phyloP scores from a whole-genome alignment of 108 stramenopile species.

The Epithemia pelagica region DNA sequence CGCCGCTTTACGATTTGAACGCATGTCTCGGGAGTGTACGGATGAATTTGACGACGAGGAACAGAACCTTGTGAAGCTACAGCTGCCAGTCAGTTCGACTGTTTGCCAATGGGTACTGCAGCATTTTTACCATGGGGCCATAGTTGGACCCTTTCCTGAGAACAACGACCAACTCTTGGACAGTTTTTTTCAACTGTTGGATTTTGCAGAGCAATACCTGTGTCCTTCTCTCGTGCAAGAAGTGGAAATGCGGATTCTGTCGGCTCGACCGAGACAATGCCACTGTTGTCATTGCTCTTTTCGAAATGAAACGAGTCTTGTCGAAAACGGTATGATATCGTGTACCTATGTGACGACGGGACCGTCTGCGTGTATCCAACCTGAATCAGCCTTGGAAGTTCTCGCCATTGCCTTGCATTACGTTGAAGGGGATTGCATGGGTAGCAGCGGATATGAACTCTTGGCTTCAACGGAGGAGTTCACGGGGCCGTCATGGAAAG shows the following conservation, averaged over 20 bases:
- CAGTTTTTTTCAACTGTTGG: conserved; percentile 53
- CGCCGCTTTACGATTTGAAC: conserved; percentile 61
- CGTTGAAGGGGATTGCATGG: neutral
- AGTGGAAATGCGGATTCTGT: conserved; percentile 63
- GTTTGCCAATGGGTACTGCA: conserved; percentile 35
- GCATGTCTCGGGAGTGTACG: conserved; percentile 19
- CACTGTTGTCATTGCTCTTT: conserved; percentile 12
- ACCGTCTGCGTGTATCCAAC: conserved; percentile 5
- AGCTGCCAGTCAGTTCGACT: neutral
- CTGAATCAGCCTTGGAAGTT: conserved; percentile 19
- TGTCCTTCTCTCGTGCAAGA: conserved; percentile 56
- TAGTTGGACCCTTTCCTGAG: conserved; percentile 33
- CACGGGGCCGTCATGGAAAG: conserved; percentile 3
- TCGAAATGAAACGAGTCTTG: neutral
- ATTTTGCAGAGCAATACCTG: conserved; percentile 69
- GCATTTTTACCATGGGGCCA: conserved; percentile 71
- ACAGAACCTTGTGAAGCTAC: neutral
- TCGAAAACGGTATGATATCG: neutral
- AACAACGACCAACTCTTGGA: neutral
- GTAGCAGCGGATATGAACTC: neutral
- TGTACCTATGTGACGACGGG: conserved; percentile 15
- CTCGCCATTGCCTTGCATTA: conserved; percentile 24
- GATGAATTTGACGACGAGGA: conserved; percentile 6
- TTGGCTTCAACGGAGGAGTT: neutral
- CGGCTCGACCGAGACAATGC: conserved; percentile 10